Evolutionary conservation across 2,329 filamentous ascomycete genomes (phyloP), one percentile per base, ranked within the genome.

Genomic region (Microcyclosporella mali): DNA sequence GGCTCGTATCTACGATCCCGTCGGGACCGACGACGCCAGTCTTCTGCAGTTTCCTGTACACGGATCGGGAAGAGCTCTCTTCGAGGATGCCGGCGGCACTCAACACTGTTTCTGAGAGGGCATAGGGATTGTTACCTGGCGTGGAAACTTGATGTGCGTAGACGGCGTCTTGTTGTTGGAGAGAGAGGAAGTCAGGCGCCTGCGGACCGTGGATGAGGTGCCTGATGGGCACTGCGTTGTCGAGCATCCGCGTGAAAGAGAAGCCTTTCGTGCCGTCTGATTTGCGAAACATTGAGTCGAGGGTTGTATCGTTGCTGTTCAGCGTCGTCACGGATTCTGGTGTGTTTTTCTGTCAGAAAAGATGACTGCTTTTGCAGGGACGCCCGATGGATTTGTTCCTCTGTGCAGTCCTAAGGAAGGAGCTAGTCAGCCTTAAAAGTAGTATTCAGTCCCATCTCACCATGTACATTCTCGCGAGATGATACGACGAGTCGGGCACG

Each of bases 31-130:
- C 3, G 6, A 47, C 44, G 15, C 40, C 38, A 15, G n/a, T 21
- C 32, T 47, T 47, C 27, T 40, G 35, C 2, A 47, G 40, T 19
- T 38, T 39, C 10, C 43, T 38, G 36, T 32, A 36, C 12, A 40
- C 37, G 15, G 35, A 21, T 25, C 27, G n/a, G 8, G 35, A 43
- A n/a, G 40, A 19, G 15, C 10, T 25, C 17, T 34, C 19, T 28
- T 19, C 17, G 18, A 46, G 37, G 28, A 46, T 46, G 2, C 10
- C 14, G 9, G 44, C 37, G 16, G 44, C 39, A 15, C 33, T 33
- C 28, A 39, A 14, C 7, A 34, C 37, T 21, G 29, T 14, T 17
- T 15, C 14, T 16, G 37, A 21, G 28, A 42, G 40, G 34, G 12
- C 34, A 17, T 40, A 46, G 14, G 43, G 43, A 19, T 11, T 16